Conservation (phyloP, 179 eudicot genomes). For the Actinidia polygama region DNA sequence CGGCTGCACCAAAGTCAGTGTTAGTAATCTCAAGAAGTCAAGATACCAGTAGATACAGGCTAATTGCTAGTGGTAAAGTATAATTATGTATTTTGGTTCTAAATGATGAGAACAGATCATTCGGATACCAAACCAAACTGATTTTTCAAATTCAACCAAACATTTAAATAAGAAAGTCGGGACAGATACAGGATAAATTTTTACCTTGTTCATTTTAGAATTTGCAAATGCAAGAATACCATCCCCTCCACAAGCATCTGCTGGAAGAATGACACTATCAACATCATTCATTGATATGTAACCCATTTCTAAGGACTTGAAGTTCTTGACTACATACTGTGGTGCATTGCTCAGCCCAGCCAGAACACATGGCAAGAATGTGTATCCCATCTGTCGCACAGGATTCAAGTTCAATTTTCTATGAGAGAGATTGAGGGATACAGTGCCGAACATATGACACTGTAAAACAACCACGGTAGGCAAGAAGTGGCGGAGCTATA, state of each 20-base stretch:
- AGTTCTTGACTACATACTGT: conserved; percentile 55
- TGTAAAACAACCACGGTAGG: neutral
- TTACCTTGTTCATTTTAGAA: conserved; percentile 63
- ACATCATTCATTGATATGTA: conserved; percentile 78
- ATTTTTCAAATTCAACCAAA: neutral
- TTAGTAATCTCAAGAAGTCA: conserved; percentile 10
- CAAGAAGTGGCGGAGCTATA: neutral
- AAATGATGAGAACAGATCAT: conserved; percentile 11
- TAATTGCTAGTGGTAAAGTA: neutral
- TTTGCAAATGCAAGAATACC: conserved; percentile 79
- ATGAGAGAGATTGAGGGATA: neutral
- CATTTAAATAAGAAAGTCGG: neutral
- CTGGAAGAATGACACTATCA: conserved; percentile 86
- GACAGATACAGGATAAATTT: neutral
- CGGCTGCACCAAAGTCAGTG: conserved; percentile 56
- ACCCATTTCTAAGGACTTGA: conserved; percentile 37
- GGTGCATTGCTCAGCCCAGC: conserved; percentile 97
- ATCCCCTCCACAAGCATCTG: conserved; percentile 81
- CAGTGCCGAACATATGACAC: neutral
- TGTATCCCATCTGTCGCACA: conserved; percentile 74
- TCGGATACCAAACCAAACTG: neutral
- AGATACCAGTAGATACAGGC: neutral
- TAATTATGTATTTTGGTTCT: neutral
- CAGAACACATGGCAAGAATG: conserved; percentile 94
- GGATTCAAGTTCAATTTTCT: conserved; percentile 21